Evolutionary conservation across 352 stramenopile species (phyloP).

Genomic region (Saprolegnia parasitica): DNA sequence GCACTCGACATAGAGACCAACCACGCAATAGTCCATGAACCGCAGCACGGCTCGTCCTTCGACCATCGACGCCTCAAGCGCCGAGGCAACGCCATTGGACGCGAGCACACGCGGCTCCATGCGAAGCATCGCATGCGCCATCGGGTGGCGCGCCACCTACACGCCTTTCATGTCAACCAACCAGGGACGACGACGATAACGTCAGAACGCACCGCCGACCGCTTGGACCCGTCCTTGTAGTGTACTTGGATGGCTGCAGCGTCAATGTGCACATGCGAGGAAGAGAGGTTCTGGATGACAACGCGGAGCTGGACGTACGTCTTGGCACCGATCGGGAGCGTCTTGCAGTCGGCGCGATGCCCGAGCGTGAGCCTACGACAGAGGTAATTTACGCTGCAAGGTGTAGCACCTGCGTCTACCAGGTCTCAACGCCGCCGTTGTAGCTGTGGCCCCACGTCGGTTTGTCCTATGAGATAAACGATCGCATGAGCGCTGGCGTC

Average conservation of each 20-base stretch:
- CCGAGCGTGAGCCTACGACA: conserved; percentile 50
- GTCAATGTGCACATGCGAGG: conserved; percentile 51
- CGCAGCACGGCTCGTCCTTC: conserved; percentile 35
- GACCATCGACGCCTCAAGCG: conserved; percentile 32
- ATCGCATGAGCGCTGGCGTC: background rate
- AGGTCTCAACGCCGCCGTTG: conserved; percentile 61
- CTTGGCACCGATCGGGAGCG: conserved; percentile 32
- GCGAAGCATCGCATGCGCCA: background rate
- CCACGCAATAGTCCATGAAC: conserved; percentile 64
- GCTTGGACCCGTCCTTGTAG: conserved; percentile 61
- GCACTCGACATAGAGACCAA: conserved; percentile 58
- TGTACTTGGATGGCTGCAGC: conserved; percentile 56
- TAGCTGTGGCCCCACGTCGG: conserved; percentile 63
- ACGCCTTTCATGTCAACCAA: too few relatives aligned
- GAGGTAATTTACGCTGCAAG: background rate
- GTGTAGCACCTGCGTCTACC: conserved; percentile 12
- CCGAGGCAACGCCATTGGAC: conserved; percentile 41
- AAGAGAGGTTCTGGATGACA: conserved; percentile 61
- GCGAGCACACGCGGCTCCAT: conserved; percentile 50
- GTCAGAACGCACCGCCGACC: conserved; percentile 40
- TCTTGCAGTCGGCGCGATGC: conserved; percentile 61
- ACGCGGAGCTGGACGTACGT: conserved; percentile 62
- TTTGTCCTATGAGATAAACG: conserved; percentile 36
- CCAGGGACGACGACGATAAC: background rate
- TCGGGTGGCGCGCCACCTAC: conserved; percentile 17